phyloP scores from a whole-genome alignment of 345 rosid genomes.

The Raphanus raphanistrum region DNA sequence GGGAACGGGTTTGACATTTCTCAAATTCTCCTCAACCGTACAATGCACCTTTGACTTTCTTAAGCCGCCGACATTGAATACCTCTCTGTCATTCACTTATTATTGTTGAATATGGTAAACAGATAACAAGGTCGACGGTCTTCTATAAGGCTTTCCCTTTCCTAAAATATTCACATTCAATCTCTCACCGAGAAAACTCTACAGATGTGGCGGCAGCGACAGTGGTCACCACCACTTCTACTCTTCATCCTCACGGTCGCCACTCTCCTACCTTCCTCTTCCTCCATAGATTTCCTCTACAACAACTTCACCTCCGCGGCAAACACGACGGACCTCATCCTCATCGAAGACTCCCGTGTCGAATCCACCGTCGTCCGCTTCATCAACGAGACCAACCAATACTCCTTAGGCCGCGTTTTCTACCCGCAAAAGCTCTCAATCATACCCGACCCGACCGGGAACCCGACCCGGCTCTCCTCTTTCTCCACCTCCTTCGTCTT shows the following conservation, averaged over 20 bases:
- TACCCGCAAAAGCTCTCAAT: slow-evolving; percentile 54
- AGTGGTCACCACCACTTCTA: slow-evolving; percentile 9
- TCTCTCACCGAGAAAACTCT: slow-evolving; percentile 12
- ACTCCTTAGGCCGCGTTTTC: slow-evolving; percentile 64
- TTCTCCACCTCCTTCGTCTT: slow-evolving; percentile 68
- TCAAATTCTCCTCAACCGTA: not conserved
- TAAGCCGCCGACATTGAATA: slow-evolving; percentile 36
- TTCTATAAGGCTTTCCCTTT: slow-evolving; percentile 17
- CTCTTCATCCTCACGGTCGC: slow-evolving; percentile 11
- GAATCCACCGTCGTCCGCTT: slow-evolving; percentile 62
- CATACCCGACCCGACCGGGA: slow-evolving; percentile 38
- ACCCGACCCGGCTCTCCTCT: slow-evolving; percentile 56
- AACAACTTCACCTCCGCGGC: slow-evolving; percentile 53
- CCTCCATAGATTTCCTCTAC: slow-evolving; percentile 57
- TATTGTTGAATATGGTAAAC: not conserved
- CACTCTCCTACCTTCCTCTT: slow-evolving; percentile 28
- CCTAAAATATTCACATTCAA: not conserved
- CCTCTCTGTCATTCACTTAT: not conserved
- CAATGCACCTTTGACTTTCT: slow-evolving; percentile 18
- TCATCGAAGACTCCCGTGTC: slow-evolving; percentile 57
- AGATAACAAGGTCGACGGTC: slow-evolving; percentile 8
- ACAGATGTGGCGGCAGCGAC: slow-evolving; percentile 19
- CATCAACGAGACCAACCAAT: slow-evolving; percentile 59
- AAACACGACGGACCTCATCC: slow-evolving; percentile 51
- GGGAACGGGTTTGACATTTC: slow-evolving; percentile 17